Evolutionary conservation across 805 yeast genomes (phyloP), one percentile per base, ranked within the genome.

Genomic region (Candida jianshihensis): DNA sequence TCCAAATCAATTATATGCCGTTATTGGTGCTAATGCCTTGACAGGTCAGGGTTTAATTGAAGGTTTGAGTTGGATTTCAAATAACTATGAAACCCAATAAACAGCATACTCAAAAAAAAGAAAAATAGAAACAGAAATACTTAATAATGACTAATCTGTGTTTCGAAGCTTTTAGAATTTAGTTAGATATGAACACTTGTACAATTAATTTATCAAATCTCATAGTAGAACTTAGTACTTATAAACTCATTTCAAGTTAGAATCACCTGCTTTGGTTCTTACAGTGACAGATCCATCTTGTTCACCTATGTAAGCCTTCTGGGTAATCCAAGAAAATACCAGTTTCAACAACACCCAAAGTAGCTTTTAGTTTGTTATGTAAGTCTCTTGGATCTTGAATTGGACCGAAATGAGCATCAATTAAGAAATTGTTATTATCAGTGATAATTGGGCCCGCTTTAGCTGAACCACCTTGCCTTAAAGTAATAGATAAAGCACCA

Each of bases 381-480:
- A 92, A 71, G 11, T 47, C 51, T 22, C 51, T 56, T 16, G 77
- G 74, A 36, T 65, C 56, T 30, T 66, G 59, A 35, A 92, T 76
- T 41, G 72, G 74, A 30, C 95, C 97, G 54, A 92, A 90, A 56
- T 88, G 86, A 22, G 96, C 95, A 61, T 92, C 98, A 42, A 92
- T 75, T 45, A 92, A 72, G 56, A 88, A 86, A 60, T 89, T 92
- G 60, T 89, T 88, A 63, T 92, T 92, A 60, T 92, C 98, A 21
- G 98, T 90, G 46, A 92, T 82, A 17, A 88, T 80, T 10, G 98
- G 97, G 19, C 98, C 98, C 9, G 98, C 98, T 63, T 92, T 92
- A 20, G 94, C 89, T 34, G 79, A 65, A 12, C 85, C 87, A 35
- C 97, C 97, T 47, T 81, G 81, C 60, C 99, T 77, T 51, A 87